A percentile compares a stretch with the other conserved stretches of the same genome.
phyloP scores from a whole-genome alignment of 1,284 basidiomycete genomes.

The Cutaneotrichosporon cutaneum region DNA sequence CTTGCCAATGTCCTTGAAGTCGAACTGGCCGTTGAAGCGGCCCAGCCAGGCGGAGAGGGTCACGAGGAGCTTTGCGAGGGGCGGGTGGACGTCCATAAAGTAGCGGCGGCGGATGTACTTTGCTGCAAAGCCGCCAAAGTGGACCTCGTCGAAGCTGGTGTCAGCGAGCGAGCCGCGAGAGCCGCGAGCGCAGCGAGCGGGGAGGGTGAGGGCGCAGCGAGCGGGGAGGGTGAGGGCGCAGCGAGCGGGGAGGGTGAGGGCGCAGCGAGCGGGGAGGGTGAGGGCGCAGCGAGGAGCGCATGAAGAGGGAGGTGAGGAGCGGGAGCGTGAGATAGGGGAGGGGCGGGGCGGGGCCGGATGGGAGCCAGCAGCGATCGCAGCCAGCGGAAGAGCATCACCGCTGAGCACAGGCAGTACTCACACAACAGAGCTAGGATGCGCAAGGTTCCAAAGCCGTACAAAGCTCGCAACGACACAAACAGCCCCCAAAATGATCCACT shows the following conservation, averaged over 20 bases:
- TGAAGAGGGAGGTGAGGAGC: no score
- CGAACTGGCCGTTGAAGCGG: conserved; percentile 91
- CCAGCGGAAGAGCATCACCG: no score
- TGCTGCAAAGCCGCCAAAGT: conserved; percentile 91
- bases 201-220: background rate
- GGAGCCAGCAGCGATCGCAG: background rate
- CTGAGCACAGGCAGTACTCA: no score
- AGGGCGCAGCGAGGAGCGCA: no score
- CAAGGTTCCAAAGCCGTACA: conserved; percentile 76
- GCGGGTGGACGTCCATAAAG: conserved; percentile 97
- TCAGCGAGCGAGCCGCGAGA: conserved; percentile 1
- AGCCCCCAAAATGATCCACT: conserved; percentile 41
- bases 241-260: no score
- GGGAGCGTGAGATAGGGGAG: no score
- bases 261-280: background rate
- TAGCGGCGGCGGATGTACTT: conserved; percentile 88
- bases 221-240: background rate
- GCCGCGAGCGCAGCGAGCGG: no score
- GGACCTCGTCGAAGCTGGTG: conserved; percentile 88
- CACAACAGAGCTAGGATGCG: conserved; percentile 83
- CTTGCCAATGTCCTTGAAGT: conserved; percentile 97
- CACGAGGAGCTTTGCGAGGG: conserved; percentile 91
- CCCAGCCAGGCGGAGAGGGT: conserved; percentile 83
- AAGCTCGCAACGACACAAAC: conserved; percentile 60
- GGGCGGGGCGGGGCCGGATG: background rate